Evolutionary conservation across 805 yeast species (phyloP).

Genomic region (Torulaspora microellipsoides): DNA sequence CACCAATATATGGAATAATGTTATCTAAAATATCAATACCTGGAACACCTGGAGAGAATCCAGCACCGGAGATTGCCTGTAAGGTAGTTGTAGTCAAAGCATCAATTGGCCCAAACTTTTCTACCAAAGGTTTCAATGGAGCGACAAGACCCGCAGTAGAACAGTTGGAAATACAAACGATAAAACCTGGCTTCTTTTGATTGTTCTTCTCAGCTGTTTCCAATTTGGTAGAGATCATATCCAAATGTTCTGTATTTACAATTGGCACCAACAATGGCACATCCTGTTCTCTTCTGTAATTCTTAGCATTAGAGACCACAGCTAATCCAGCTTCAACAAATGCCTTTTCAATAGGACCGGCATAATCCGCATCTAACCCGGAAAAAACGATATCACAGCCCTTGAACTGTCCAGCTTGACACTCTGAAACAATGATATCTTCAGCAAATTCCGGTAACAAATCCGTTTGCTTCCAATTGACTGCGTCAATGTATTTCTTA

Average conservation of each 20-base stretch:
- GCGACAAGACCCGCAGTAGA: conserved; percentile 98
- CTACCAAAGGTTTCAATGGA: conserved; percentile 90
- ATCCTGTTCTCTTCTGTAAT: conserved; percentile 79
- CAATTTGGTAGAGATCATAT: conserved; percentile 58
- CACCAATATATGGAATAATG: conserved; percentile 88
- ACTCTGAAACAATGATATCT: conserved; percentile 65
- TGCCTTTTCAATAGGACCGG: conserved; percentile 86
- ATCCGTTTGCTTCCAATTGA: conserved; percentile 89
- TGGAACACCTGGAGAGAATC: conserved; percentile 95
- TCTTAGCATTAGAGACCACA: conserved; percentile 92
- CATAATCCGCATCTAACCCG: conserved; percentile 88
- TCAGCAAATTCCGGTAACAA: conserved; percentile 67
- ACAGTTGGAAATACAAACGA: conserved; percentile 95
- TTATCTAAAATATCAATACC: conserved; percentile 94
- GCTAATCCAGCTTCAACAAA: conserved; percentile 78
- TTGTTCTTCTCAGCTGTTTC: conserved; percentile 45
- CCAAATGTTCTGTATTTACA: conserved; percentile 86
- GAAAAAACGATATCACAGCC: conserved; percentile 94
- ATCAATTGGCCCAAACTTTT: conserved; percentile 85
- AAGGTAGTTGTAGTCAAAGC: conserved; percentile 83
- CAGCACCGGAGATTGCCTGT: conserved; percentile 98
- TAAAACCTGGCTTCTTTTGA: conserved; percentile 60
- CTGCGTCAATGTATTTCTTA: conserved; percentile 76
- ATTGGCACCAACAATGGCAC: conserved; percentile 96
- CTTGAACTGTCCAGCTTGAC: conserved; percentile 69